A percentile compares a stretch with the other conserved stretches of the same genome.
phyloP scores from a whole-genome alignment of 2,329 filamentous ascomycete species.

The Neurospora sp. region DNA sequence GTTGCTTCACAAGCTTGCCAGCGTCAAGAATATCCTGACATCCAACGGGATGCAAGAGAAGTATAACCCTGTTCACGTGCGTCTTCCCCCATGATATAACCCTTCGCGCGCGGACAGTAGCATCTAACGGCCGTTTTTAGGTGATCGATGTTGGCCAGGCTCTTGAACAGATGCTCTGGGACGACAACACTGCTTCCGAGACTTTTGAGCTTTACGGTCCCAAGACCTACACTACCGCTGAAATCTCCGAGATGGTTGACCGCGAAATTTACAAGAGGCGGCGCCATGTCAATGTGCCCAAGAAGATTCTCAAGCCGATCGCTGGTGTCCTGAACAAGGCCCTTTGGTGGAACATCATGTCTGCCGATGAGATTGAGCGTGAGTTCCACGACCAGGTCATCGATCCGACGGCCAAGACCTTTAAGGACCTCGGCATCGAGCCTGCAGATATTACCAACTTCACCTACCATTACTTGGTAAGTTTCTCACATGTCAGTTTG shows the following conservation, averaged over 20 bases:
- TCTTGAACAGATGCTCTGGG: constrained; percentile 80
- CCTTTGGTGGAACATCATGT: constrained; percentile 82
- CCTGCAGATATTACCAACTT: constrained; percentile 76
- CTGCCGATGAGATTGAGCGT: constrained; percentile 76
- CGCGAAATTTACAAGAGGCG: constrained; percentile 85
- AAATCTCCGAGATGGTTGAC: constrained; percentile 82
- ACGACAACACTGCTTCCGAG: constrained; percentile 81
- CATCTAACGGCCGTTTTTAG: constrained; percentile 29
- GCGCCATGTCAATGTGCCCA: constrained; percentile 85
- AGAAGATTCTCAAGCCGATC: constrained; percentile 63
- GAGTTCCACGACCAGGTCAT: constrained; percentile 92
- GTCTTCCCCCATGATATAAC: constrained; percentile 16
- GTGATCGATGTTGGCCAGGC: constrained; percentile 83
- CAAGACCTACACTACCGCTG: constrained; percentile 78
- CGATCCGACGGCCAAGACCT: constrained; percentile 85
- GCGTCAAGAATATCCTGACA: constrained; percentile 71
- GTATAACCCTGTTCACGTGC: constrained; percentile 82
- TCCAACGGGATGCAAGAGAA: constrained; percentile 89
- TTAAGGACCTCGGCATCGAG: constrained; percentile 85
- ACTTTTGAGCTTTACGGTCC: constrained; percentile 94
- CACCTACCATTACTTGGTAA: constrained; percentile 89
- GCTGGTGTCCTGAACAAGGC: constrained; percentile 67
- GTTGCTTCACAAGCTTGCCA: constrained; percentile 76
- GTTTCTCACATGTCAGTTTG: constrained; percentile 20
- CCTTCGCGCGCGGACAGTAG: constrained; percentile 4